A percentile compares a stretch with the other conserved stretches of the same genome.
phyloP scores from a whole-genome alignment of 768 basidiomycete species.

The Lentinula lateritia region DNA sequence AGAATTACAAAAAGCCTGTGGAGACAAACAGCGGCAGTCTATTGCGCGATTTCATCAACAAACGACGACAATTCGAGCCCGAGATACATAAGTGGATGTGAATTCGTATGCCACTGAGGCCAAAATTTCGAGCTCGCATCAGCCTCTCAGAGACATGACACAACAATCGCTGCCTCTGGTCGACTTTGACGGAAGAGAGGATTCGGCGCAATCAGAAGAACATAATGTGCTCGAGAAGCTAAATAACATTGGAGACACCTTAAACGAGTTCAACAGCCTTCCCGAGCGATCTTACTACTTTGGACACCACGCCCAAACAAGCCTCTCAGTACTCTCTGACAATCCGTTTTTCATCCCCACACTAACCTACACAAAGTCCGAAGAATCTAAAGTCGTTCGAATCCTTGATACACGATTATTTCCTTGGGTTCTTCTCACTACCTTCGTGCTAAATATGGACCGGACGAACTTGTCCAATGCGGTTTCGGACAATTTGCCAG shows the following conservation, averaged over 20 bases:
- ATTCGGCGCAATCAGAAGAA: not conserved
- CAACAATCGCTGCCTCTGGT: not conserved
- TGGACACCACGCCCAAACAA: constrained; percentile 6
- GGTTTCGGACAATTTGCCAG: constrained; percentile 32
- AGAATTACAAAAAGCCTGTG: too few relatives aligned
- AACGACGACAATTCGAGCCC: constrained; percentile 11
- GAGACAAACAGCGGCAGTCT: not conserved
- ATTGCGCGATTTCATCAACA: constrained; percentile 9
- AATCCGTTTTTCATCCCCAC: constrained; percentile 22
- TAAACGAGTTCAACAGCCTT: not conserved
- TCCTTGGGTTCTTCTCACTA: constrained; percentile 28
- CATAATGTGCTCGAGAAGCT: not conserved
- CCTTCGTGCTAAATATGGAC: constrained; percentile 33
- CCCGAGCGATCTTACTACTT: too few relatives aligned
- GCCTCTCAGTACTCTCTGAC: constrained; percentile 8
- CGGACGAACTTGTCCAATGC: constrained; percentile 37
- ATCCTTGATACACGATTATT: constrained; percentile 23
- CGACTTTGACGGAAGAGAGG: too few relatives aligned
- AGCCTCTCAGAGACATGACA: not conserved
- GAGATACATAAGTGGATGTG: not conserved
- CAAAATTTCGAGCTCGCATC: not conserved
- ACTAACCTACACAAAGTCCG: constrained; percentile 24
- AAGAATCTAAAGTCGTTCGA: constrained; percentile 26
- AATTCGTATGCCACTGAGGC: not conserved
- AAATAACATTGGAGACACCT: not conserved